Percentiles rank a stretch among this genome's conserved stretches.
phyloP scores from a whole-genome alignment of 2,329 filamentous ascomycete species.

The Aulographum hederae region DNA sequence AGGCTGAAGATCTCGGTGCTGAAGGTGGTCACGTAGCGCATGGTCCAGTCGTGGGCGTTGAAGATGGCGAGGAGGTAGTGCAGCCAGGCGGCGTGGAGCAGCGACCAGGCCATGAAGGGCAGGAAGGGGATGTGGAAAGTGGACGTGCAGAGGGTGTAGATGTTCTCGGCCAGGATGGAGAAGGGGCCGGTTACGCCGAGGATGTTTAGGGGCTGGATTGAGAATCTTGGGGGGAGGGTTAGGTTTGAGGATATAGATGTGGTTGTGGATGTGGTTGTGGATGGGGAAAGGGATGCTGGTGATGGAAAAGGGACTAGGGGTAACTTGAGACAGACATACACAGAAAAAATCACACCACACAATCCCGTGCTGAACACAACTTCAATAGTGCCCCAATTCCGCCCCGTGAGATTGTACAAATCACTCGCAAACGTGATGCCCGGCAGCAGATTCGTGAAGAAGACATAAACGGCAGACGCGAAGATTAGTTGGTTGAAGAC shows the following conservation, averaged over 20 bases:
- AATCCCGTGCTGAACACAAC: slow-evolving; percentile 48
- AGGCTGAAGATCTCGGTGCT: slow-evolving; percentile 49
- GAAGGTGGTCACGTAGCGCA: slow-evolving; percentile 51
- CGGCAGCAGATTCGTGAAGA: slow-evolving; percentile 48
- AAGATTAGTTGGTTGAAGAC: slow-evolving; percentile 46
- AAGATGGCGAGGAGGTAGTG: slow-evolving; percentile 41
- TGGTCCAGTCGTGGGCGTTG: slow-evolving; percentile 53
- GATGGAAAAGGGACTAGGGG: too few species aligned
- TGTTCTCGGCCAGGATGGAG: slow-evolving; percentile 9
- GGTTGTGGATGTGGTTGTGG: too few species aligned
- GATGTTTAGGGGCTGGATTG: slow-evolving; percentile 39
- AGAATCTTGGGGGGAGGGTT: slow-evolving; percentile 28
- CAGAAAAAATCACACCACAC: slow-evolving; percentile 42
- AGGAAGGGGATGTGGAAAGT: not conserved
- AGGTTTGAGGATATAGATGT: too few species aligned
- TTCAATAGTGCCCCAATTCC: slow-evolving; percentile 48
- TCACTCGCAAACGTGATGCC: slow-evolving; percentile 51
- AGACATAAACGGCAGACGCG: slow-evolving; percentile 45
- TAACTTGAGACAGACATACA: too few species aligned
- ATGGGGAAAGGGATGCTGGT: too few species aligned
- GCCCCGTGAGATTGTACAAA: slow-evolving; percentile 41
- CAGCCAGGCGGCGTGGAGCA: slow-evolving; percentile 38
- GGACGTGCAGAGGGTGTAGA: not conserved
- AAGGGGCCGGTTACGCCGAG: slow-evolving; percentile 39
- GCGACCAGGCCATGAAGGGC: slow-evolving; percentile 35